Conservation (phyloP, 202 grass and related monocot genomes). For the Zoysia matrella region DNA sequence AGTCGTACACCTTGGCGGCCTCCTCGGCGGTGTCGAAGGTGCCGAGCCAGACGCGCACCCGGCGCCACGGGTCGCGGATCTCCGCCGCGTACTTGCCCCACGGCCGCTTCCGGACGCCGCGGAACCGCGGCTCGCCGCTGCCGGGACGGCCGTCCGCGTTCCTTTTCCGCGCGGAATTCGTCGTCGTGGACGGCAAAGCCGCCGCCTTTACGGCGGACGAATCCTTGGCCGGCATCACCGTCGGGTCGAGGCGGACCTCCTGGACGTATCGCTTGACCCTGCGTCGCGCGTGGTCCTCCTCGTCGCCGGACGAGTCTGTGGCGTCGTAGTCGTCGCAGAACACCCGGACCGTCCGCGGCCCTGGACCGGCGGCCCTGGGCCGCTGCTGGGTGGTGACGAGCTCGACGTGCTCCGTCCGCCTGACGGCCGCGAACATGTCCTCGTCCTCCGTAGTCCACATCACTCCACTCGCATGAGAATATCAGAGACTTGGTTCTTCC, state of each 20-base stretch:
- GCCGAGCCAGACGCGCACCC: constrained; percentile 88
- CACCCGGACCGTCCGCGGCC: not conserved
- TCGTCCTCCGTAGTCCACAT: constrained; percentile 46
- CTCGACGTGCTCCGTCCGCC: constrained; percentile 76
- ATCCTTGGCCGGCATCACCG: constrained; percentile 13
- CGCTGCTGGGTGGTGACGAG: constrained; percentile 47
- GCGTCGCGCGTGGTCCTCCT: constrained; percentile 38
- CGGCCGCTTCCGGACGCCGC: too few species aligned
- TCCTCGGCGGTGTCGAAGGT: constrained; percentile 94
- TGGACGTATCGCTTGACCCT: constrained; percentile 82
- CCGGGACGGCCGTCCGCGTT: constrained; percentile 41
- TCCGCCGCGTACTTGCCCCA: constrained; percentile 38
- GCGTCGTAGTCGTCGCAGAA: constrained; percentile 46
- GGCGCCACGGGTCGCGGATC: constrained; percentile 82
- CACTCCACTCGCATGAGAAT: constrained; percentile 22
- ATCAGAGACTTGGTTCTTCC: too few species aligned
- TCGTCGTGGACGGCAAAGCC: not conserved
- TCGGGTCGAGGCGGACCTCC: constrained; percentile 55
- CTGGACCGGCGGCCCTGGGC: not conserved
- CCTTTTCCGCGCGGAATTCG: constrained; percentile 48
- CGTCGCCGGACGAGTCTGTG: constrained; percentile 73
- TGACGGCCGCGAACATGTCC: constrained; percentile 47
- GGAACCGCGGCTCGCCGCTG: constrained; percentile 18
- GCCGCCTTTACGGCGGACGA: not conserved
- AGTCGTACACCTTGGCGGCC: constrained; percentile 88